phyloP scores from a whole-genome alignment of 345 rosid species.

The Hypericum androsaemum region DNA sequence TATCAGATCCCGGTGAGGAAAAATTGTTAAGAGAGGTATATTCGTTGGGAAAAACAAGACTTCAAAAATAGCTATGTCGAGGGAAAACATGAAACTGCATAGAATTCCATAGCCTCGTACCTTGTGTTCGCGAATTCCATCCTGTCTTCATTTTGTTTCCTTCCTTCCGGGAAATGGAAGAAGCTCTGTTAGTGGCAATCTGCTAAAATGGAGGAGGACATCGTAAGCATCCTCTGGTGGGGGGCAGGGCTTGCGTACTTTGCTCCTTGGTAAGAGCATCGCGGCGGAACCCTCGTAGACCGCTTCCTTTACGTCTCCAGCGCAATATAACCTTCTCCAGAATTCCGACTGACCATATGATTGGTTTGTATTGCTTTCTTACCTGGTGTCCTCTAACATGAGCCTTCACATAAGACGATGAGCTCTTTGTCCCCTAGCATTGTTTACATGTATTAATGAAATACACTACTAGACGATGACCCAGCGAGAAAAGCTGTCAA shows the following conservation, averaged over 20 bases:
- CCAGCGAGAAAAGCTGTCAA: constrained; percentile 91
- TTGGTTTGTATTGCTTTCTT: constrained; percentile 48
- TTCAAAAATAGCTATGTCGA: too few relatives aligned
- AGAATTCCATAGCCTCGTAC: too few relatives aligned
- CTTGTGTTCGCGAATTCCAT: constrained; percentile 4
- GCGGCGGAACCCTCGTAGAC: constrained; percentile 44
- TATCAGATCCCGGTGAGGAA: constrained; percentile 23
- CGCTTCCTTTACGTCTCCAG: constrained; percentile 80
- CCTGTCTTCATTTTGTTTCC: constrained; percentile 45
- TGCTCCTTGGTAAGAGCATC: constrained; percentile 6
- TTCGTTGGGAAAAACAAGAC: too few relatives aligned
- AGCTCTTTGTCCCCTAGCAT: too few relatives aligned
- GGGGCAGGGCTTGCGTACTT: constrained; percentile 1
- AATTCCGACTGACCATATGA: constrained; percentile 83
- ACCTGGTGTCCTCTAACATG: constrained; percentile 61
- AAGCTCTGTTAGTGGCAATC: too few relatives aligned
- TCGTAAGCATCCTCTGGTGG: constrained; percentile 45
- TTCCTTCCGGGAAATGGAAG: too few relatives aligned
- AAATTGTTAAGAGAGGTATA: too few relatives aligned
- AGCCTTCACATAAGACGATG: constrained; percentile 33
- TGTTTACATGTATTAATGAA: too few relatives aligned
- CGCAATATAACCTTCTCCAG: constrained; percentile 86
- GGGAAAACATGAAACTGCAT: too few relatives aligned
- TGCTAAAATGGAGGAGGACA: too few relatives aligned
- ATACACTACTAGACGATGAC: too few relatives aligned